Percentiles rank a stretch among this genome's conserved stretches.
phyloP scores from a whole-genome alignment of 2,329 filamentous ascomycete species.

The Aurifilum marmelostoma region DNA sequence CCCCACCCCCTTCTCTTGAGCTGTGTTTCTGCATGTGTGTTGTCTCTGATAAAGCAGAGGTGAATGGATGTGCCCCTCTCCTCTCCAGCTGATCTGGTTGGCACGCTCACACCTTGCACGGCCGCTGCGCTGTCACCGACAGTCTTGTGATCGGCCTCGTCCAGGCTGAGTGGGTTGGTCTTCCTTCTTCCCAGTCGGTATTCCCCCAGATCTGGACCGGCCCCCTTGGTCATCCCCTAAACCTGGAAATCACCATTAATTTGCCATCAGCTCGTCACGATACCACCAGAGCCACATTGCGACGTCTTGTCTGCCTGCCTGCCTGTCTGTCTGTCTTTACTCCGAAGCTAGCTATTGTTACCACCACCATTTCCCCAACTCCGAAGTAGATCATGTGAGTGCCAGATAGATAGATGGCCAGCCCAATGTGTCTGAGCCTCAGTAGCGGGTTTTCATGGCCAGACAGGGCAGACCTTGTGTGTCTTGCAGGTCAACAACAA shows the following conservation, averaged over 20 bases:
- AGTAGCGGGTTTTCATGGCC: not conserved
- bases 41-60: not conserved
- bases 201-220: not conserved
- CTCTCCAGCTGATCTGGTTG: conserved; percentile 3
- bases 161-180: conserved; percentile 24
- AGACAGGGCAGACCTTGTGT: conserved; percentile 12
- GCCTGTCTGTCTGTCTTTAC: not conserved
- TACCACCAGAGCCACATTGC: conserved; percentile 8
- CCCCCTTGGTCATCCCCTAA: conserved; percentile 24
- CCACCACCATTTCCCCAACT: not conserved
- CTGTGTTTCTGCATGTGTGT: not conserved
- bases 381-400: not conserved
- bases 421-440: not conserved
- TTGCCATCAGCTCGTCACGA: conserved; percentile 24
- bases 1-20: too few relatives aligned
- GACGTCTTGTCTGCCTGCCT: not conserved
- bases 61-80: not conserved
- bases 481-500: not conserved
- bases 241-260: conserved; percentile 30
- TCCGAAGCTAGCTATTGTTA: conserved; percentile 6
- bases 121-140: conserved; percentile 20
- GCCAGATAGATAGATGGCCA: too few relatives aligned
- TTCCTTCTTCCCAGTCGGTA: conserved; percentile 21
- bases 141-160: conserved; percentile 28
- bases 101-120: conserved; percentile 10